Base-by-base conservation (phyloP, 495 filamentous ascomycete species). In the Hypoxylon cercidicola region DNA sequence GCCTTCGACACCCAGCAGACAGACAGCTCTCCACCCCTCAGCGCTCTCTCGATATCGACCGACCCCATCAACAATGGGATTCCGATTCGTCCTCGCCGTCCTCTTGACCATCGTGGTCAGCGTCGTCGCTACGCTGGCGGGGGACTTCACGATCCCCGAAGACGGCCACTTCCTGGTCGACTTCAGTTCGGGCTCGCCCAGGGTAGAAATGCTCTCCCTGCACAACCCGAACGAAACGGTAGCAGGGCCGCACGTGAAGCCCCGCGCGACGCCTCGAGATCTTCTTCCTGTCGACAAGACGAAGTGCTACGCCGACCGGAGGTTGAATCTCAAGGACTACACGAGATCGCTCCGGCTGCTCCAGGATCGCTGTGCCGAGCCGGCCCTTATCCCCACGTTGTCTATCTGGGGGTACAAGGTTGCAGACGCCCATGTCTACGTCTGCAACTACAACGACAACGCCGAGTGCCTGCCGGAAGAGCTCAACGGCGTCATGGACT, bases 181-280 rank as follows among this genome's bases (percentile, higher is more conserved):
- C n/a, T 39, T 39, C 35, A 13, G 35, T 39, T 39, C 35, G 6
- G 35, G 35, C 3, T 39, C 35, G 35, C 3, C 3, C 35, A 39
- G n/a, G 35, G 35, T 39, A 39, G 35, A 39, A 13, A 39, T 39
- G 35, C 35, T 39, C 12, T 7, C 35, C 12, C n/a, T 39, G 35
- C 35, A 39, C 35, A 39, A 39, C 35, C 35, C 35, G 12, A 39
- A 39, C 35, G 35, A 39, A 39, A 39, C 35, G n/a, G 35, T 39
- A 39, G 12, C 35, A 39, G 9, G 10, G n/a, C 35, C 35, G 3
- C 35, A 3, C 9, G 10, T 13, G 35, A 39, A 13, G 3, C n/a
- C 35, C 5, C 4, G 11, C 10, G 35, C 4, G n/a, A 5, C 11
- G 11, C 35, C 35, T 39, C 35, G 11, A 6, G n/a, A n/a, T n/a